These are phyloP conservation scores for Debaryomyces robertsiae DNA, from an alignment of 1,139 yeast species.

Conservation along the genomic window DNA sequence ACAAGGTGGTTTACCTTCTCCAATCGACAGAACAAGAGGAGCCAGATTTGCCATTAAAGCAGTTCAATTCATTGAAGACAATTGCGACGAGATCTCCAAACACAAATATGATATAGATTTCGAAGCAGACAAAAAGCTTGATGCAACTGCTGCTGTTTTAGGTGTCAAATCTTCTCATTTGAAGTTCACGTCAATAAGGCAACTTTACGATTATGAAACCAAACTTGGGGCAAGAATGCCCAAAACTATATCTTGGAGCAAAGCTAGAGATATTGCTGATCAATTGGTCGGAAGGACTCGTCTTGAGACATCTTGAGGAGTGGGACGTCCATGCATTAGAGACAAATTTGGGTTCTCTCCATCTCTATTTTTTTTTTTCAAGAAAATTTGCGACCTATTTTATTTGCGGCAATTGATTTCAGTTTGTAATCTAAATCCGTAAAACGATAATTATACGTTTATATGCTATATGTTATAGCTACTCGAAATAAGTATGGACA, in stretches of 20 bases:
- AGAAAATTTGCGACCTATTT: slow-evolving; percentile 6
- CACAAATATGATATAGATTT: slow-evolving; percentile 35
- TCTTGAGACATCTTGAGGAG: slow-evolving; percentile 4
- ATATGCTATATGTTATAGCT: slow-evolving; percentile 1
- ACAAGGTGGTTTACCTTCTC: slow-evolving; percentile 96
- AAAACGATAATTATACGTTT: slow-evolving; percentile 1
- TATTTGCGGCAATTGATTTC: slow-evolving; percentile 5
- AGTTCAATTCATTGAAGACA: slow-evolving; percentile 77
- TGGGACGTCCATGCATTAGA: not conserved
- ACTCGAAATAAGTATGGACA: slow-evolving; percentile 1
- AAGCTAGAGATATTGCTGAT: slow-evolving; percentile 75
- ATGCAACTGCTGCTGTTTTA: slow-evolving; percentile 76
- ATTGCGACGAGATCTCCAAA: slow-evolving; percentile 22
- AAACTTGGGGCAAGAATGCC: slow-evolving; percentile 83
- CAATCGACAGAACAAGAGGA: slow-evolving; percentile 91
- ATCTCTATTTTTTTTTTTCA: not conserved
- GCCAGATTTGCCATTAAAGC: slow-evolving; percentile 89
- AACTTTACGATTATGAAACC: slow-evolving; percentile 84
- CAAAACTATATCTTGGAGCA: slow-evolving; percentile 81
- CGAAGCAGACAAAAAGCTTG: slow-evolving; percentile 36
- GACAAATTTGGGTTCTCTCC: not conserved
- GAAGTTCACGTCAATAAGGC: slow-evolving; percentile 70
- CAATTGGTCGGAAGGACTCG: slow-evolving; percentile 76
- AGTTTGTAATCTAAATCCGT: not conserved
- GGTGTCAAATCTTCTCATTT: slow-evolving; percentile 84